These are phyloP conservation scores for Glycyrrhiza uralensis DNA, from an alignment of 306 rosid species.

Conservation along the genomic window DNA sequence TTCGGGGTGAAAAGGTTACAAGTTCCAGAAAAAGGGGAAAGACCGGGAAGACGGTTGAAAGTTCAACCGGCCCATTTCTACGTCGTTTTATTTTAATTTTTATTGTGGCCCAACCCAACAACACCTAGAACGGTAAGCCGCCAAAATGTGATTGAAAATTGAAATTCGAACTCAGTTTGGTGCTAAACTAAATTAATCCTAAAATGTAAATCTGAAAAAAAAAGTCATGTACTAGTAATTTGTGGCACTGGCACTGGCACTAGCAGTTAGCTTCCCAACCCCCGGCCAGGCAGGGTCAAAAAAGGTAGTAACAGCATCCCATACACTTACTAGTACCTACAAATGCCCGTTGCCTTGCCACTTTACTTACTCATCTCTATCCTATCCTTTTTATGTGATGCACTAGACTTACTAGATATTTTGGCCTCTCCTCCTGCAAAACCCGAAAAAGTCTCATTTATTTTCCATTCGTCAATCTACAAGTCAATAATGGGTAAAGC, in stretches of 20 bases:
- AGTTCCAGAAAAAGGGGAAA: neutral
- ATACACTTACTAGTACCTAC: neutral
- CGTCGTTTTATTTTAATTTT: no score
- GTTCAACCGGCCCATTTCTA: neutral
- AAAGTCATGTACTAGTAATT: no score
- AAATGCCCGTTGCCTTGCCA: neutral
- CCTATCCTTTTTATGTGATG: no score
- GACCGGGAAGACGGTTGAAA: neutral
- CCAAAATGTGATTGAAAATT: conserved; percentile 26
- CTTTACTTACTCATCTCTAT: neutral
- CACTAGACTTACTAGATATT: neutral
- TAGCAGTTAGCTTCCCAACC: neutral
- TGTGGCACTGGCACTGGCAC: neutral
- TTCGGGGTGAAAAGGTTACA: neutral
- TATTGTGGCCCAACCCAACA: neutral
- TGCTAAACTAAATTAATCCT: neutral
- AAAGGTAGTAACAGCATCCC: neutral
- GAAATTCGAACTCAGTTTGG: conserved; percentile 15
- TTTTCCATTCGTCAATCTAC: neutral
- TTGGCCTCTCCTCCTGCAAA: neutral
- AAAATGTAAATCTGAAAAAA: no score
- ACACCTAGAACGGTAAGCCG: neutral
- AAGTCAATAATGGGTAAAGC: conserved; percentile 24
- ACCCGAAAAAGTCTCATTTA: neutral
- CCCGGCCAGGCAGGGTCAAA: neutral